Evolutionary conservation across 768 basidiomycete species (phyloP).

Genomic region (Mycena belliarum): DNA sequence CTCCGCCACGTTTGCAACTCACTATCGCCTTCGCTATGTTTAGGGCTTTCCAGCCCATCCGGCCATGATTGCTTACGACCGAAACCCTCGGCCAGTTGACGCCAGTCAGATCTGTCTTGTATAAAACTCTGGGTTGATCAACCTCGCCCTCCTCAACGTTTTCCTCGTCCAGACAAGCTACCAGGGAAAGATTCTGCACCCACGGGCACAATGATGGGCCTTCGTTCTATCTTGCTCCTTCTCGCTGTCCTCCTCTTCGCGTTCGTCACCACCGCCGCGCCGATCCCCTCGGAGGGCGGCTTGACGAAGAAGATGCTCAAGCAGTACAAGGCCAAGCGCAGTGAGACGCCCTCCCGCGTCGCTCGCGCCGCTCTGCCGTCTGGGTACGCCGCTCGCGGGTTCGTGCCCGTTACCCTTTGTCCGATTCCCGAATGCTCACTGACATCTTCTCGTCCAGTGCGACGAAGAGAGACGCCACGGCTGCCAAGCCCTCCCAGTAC

Average conservation of each 20-base stretch:
- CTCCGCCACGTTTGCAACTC: slow-evolving; percentile 3
- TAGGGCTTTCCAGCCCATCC: background rate
- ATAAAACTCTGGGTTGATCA: slow-evolving; percentile 4
- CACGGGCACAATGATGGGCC: slow-evolving; percentile 14
- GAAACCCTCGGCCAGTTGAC: slow-evolving; percentile 1
- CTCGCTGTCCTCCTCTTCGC: slow-evolving; percentile 27
- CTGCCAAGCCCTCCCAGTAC: slow-evolving; percentile 22
- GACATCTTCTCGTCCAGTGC: background rate
- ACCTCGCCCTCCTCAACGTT: background rate
- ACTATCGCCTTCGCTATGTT: slow-evolving; percentile 10
- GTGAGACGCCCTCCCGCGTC: slow-evolving; percentile 17
- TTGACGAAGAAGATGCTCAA: slow-evolving; percentile 26
- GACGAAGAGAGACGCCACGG: slow-evolving; percentile 17
- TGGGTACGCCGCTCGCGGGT: slow-evolving; percentile 22
- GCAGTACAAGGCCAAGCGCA: slow-evolving; percentile 29
- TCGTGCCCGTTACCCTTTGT: background rate
- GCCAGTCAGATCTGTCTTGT: background rate
- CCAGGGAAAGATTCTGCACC: background rate
- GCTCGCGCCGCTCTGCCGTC: slow-evolving; percentile 7
- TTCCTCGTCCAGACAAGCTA: background rate
- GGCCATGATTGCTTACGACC: slow-evolving; percentile 1
- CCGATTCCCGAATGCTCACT: background rate
- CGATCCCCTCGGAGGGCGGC: slow-evolving; percentile 17
- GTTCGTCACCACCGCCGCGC: slow-evolving; percentile 22
- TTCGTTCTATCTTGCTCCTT: slow-evolving; percentile 21